These are phyloP conservation scores for Euphorbia celastroides DNA, from an alignment of 441 rosid species.

Conservation along the genomic window DNA sequence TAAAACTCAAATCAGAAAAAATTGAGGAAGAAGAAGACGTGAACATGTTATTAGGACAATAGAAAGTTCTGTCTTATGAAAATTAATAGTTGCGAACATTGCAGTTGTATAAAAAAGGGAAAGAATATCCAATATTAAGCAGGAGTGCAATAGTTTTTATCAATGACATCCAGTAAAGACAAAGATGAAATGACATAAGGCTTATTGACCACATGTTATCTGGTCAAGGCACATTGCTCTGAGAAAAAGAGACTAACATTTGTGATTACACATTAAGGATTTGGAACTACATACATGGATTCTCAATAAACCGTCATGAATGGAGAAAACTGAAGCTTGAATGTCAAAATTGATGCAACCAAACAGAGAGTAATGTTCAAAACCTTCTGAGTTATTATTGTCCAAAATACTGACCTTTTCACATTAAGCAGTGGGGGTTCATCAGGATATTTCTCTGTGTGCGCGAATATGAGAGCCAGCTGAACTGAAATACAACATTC, in stretches of 20 bases:
- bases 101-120: neutral
- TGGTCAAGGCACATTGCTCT: neutral
- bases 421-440: slow-evolving; percentile 79
- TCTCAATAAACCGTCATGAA: neutral
- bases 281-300: neutral
- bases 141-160: neutral
- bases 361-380: neutral
- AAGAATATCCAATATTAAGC: neutral
- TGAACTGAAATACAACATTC: slow-evolving; percentile 50
- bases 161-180: neutral
- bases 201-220: neutral
- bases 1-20: neutral
- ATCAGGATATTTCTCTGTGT: slow-evolving; percentile 86
- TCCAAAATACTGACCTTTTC: slow-evolving; percentile 45
- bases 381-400: slow-evolving; percentile 9
- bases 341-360: slow-evolving; percentile 4
- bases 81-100: neutral
- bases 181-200: neutral
- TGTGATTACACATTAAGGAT: neutral
- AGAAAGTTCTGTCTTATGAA: neutral
- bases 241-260: neutral
- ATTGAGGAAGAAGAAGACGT: neutral
- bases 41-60: too few species aligned
- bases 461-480: slow-evolving; percentile 83
- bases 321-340: neutral